A percentile compares a stretch with the other conserved stretches of the same genome.
These are phyloP conservation scores for Metschnikowia henanensis DNA, from an alignment of 805 yeast genomes.

Conservation along the genomic window DNA sequence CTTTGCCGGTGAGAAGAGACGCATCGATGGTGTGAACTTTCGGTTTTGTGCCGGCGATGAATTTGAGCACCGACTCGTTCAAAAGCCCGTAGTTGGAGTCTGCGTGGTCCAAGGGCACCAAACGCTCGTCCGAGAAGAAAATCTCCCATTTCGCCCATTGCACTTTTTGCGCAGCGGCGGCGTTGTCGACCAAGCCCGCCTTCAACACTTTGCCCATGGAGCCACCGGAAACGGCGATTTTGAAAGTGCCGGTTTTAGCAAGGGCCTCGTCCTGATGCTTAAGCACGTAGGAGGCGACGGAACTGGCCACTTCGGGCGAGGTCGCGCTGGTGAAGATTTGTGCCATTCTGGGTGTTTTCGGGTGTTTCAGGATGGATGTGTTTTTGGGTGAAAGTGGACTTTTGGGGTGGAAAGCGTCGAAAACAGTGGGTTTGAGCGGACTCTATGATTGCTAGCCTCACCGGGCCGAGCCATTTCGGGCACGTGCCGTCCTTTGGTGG, in stretches of 20 bases:
- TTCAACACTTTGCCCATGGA: slow-evolving; percentile 75
- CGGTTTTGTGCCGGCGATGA: slow-evolving; percentile 50
- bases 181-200: slow-evolving; percentile 63
- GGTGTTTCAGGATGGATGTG: too few relatives aligned
- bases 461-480: background rate
- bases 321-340: slow-evolving; percentile 49
- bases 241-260: slow-evolving; percentile 47
- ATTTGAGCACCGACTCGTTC: slow-evolving; percentile 57
- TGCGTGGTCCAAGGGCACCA: slow-evolving; percentile 76
- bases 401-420: too few relatives aligned
- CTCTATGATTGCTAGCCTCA: background rate
- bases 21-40: slow-evolving; percentile 67
- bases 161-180: slow-evolving; percentile 41
- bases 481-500: background rate
- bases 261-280: slow-evolving; percentile 63
- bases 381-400: too few relatives aligned
- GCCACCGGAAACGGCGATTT: slow-evolving; percentile 89
- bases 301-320: slow-evolving; percentile 58
- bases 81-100: slow-evolving; percentile 89
- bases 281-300: slow-evolving; percentile 65
- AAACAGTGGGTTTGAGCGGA: too few relatives aligned
- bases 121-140: slow-evolving; percentile 87
- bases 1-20: slow-evolving; percentile 52
- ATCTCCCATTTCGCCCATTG: slow-evolving; percentile 78
- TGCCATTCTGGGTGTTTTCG: slow-evolving; percentile 17